Evolutionary conservation across 1,139 yeast species (phyloP).

Genomic region (Sugiyamaella castrensis): DNA sequence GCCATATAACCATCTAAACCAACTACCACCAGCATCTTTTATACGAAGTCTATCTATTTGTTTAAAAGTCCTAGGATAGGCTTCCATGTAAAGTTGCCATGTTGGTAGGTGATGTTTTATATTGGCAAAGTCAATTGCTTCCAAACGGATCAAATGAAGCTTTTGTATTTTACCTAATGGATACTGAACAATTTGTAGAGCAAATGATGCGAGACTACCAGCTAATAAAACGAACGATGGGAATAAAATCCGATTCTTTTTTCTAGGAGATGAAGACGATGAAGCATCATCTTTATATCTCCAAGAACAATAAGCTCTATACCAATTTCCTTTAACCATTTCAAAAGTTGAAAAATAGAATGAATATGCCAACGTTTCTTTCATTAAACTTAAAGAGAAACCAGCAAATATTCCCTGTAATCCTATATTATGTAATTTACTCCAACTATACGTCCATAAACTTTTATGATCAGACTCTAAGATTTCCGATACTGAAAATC

Average conservation of each 20-base stretch:
- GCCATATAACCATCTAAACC: constrained; percentile 68
- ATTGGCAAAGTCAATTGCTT: constrained; percentile 55
- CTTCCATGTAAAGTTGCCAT: constrained; percentile 45
- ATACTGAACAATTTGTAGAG: constrained; percentile 74
- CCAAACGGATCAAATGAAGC: constrained; percentile 73
- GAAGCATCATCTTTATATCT: constrained; percentile 17
- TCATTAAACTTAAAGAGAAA: constrained; percentile 66
- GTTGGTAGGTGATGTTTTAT: constrained; percentile 18
- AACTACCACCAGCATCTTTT: constrained; percentile 50
- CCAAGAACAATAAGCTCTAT: constrained; percentile 21
- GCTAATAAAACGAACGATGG: constrained; percentile 77
- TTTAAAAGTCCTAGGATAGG: constrained; percentile 68
- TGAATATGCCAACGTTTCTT: constrained; percentile 86
- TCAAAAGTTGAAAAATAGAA: constrained; percentile 83
- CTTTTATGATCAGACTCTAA: constrained; percentile 65
- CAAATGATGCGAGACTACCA: constrained; percentile 82
- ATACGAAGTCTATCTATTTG: constrained; percentile 55
- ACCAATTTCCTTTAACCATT: constrained; percentile 53
- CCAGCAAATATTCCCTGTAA: constrained; percentile 88
- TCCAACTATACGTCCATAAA: constrained; percentile 71
- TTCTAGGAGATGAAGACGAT: constrained; percentile 17
- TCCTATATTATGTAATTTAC: constrained; percentile 71
- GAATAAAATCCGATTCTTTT: constrained; percentile 47
- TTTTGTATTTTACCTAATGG: constrained; percentile 80
- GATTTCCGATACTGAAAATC: constrained; percentile 74